Conservation (phyloP, 2,329 filamentous ascomycete genomes). For the Pseudogymnoascus sp. region DNA sequence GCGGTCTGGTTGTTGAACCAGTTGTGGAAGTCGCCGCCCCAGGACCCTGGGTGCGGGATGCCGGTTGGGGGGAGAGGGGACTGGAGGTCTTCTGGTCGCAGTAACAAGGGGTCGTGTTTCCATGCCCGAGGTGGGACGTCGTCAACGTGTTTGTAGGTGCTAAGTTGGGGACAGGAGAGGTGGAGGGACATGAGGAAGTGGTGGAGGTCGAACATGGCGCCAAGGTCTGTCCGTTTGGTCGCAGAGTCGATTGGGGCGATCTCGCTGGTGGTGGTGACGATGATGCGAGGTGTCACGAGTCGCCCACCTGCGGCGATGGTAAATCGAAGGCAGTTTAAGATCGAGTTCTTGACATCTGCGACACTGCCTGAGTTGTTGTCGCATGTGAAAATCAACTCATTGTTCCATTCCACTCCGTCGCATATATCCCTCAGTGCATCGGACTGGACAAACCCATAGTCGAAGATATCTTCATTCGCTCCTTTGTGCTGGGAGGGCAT, state of each 20-base stretch:
- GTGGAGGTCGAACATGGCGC: not conserved
- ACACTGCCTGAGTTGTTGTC: conserved; percentile 34
- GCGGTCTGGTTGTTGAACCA: not conserved
- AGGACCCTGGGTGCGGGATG: not conserved
- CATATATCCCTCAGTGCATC: conserved; percentile 30
- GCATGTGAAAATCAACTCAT: conserved; percentile 33
- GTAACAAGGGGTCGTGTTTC: not conserved
- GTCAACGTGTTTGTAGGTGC: not conserved
- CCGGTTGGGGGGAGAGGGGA: not conserved
- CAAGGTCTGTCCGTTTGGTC: not conserved
- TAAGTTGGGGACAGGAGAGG: not conserved
- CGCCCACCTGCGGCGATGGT: conserved; percentile 32
- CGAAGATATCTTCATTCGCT: conserved; percentile 22
- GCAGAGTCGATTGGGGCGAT: not conserved
- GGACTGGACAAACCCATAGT: conserved; percentile 33
- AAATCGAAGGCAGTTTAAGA: conserved; percentile 35
- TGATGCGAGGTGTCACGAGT: conserved; percentile 32
- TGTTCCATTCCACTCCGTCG: conserved; percentile 26
- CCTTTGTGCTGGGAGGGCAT: not conserved
- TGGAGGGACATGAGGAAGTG: not conserved
- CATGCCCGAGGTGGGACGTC: not conserved
- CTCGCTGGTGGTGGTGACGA: conserved; percentile 28
- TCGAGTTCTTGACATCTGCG: conserved; percentile 34
- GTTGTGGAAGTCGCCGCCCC: not conserved
- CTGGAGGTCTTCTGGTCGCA: not conserved